Evolutionary conservation across 2,329 filamentous ascomycete species (phyloP).

Genomic region (Fusarium euwallaceae): DNA sequence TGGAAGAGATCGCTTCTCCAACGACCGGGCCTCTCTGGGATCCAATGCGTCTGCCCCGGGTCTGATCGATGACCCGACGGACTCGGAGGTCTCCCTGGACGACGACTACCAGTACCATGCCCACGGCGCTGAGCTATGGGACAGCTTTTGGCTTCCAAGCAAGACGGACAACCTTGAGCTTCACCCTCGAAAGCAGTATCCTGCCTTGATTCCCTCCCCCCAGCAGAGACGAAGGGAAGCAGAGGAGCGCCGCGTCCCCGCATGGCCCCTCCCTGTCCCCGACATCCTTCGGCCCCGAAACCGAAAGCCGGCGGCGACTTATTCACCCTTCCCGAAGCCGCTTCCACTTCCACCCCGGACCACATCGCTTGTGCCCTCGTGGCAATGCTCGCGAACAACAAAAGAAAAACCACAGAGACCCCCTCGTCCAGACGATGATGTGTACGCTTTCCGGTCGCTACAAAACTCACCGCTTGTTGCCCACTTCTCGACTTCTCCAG

Average conservation of each 20-base stretch:
- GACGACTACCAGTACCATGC: constrained; percentile 64
- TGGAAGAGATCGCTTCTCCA: constrained; percentile 41
- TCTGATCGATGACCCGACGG: constrained; percentile 64
- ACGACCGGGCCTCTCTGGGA: constrained; percentile 58
- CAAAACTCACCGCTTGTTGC: constrained; percentile 29
- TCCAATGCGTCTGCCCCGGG: constrained; percentile 62
- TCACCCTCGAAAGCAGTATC: constrained; percentile 48
- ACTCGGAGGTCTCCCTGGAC: constrained; percentile 65
- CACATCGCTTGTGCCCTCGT: constrained; percentile 43
- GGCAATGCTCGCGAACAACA: constrained; percentile 44
- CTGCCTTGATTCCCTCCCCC: constrained; percentile 50
- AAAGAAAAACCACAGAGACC: constrained; percentile 47
- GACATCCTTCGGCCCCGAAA: constrained; percentile 35
- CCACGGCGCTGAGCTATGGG: constrained; percentile 62
- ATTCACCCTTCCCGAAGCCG: constrained; percentile 60
- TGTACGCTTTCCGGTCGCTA: constrained; percentile 30
- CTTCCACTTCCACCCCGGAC: constrained; percentile 52
- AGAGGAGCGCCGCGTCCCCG: constrained; percentile 45
- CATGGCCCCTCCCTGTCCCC: constrained; percentile 48
- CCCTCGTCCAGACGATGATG: constrained; percentile 46
- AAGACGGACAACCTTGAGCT: constrained; percentile 27
- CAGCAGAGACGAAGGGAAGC: constrained; percentile 36
- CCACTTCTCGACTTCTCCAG: constrained; percentile 33
- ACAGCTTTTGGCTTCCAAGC: constrained; percentile 61
- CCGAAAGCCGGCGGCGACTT: constrained; percentile 49